Evolutionary conservation across 768 basidiomycete species (phyloP).

Genomic region (Asterophora parasitica): DNA sequence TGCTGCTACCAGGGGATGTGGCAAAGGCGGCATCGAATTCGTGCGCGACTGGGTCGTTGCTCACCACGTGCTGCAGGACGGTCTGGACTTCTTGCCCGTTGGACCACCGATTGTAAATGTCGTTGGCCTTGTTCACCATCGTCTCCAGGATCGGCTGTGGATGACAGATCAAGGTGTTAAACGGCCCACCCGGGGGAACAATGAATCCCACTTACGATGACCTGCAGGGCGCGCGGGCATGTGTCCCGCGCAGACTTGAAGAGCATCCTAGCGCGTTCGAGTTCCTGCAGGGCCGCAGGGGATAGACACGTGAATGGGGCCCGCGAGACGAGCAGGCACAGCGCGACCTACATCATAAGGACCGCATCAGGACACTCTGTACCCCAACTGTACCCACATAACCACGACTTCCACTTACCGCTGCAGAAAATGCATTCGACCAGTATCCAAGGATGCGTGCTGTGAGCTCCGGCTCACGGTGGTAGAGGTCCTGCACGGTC

Average conservation of each 20-base stretch:
- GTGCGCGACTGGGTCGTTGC: conserved; percentile 16
- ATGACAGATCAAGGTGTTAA: conserved; percentile 5
- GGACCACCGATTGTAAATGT: conserved; percentile 44
- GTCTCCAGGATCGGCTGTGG: conserved; percentile 42
- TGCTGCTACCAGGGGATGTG: conserved; percentile 10
- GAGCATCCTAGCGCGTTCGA: conserved; percentile 43
- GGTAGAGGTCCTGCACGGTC: conserved; percentile 51
- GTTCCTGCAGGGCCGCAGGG: conserved; percentile 57
- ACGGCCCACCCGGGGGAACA: not conserved
- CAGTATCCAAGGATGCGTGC: conserved; percentile 49
- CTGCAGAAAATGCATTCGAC: conserved; percentile 51
- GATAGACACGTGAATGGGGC: conserved; percentile 64
- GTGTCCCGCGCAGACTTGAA: conserved; percentile 42
- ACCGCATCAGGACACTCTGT: not conserved
- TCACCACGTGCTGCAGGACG: conserved; percentile 29
- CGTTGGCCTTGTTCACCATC: conserved; percentile 48
- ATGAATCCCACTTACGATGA: conserved; percentile 31
- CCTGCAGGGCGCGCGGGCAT: conserved; percentile 42
- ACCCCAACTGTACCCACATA: not conserved
- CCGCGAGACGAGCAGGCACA: conserved; percentile 53
- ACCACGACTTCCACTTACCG: conserved; percentile 28
- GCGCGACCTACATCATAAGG: conserved; percentile 33
- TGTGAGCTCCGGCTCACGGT: conserved; percentile 54
- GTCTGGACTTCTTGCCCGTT: conserved; percentile 40
- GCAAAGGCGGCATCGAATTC: conserved; percentile 13